Conservation (phyloP, 768 basidiomycete species). For the Lactarius hengduanensis region DNA sequence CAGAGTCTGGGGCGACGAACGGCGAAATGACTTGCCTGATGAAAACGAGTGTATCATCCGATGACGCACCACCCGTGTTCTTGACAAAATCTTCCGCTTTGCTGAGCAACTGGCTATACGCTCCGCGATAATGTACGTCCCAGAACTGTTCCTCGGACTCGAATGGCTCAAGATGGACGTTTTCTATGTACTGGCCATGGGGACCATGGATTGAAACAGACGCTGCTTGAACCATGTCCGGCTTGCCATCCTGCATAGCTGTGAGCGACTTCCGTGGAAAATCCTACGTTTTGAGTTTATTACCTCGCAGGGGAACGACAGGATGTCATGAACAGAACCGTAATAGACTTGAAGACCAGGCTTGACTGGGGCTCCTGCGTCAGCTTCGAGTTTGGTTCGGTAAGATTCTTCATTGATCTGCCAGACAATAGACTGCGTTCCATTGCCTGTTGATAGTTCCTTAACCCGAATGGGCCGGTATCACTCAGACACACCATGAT, state of each 20-base stretch:
- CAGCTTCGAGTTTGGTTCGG: conserved; percentile 59
- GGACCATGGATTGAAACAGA: conserved; percentile 74
- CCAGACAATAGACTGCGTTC: conserved; percentile 91
- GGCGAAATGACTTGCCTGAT: conserved; percentile 61
- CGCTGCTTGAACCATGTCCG: conserved; percentile 77
- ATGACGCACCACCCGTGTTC: conserved; percentile 58
- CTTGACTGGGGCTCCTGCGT: conserved; percentile 39
- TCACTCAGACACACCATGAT: conserved; percentile 59
- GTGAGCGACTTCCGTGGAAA: conserved; percentile 10
- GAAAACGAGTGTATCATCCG: conserved; percentile 75
- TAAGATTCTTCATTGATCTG: conserved; percentile 88
- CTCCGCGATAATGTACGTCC: conserved; percentile 63
- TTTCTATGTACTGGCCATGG: conserved; percentile 87
- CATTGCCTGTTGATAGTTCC: conserved; percentile 61
- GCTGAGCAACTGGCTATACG: conserved; percentile 58
- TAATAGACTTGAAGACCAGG: conserved; percentile 72
- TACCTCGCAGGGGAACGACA: conserved; percentile 92
- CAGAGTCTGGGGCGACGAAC: neutral
- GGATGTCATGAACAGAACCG: conserved; percentile 90
- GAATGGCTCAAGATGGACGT: conserved; percentile 79
- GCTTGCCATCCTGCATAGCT: conserved; percentile 69
- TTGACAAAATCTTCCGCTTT: conserved; percentile 72
- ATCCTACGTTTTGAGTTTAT: conserved; percentile 12
- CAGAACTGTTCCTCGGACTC: conserved; percentile 72
- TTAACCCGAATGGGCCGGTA: neutral